Base-by-base conservation (phyloP, 352 stramenopile genomes). In the Paralagenidium karlingii region DNA sequence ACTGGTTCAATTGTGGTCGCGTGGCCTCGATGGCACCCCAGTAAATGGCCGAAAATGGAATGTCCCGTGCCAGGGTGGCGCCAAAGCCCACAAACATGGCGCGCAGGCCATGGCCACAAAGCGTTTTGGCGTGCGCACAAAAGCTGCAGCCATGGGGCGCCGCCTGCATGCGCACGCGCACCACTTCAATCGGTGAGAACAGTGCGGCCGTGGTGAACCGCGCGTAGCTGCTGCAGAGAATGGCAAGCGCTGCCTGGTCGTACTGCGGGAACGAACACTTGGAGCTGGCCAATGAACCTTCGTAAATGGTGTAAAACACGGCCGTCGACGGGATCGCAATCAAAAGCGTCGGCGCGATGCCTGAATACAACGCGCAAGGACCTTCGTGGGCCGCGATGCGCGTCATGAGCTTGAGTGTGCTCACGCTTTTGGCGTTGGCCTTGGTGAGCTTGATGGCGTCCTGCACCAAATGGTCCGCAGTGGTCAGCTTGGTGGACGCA, bases 31-130 rank as follows among this genome's bases (percentile, higher is more conserved):
- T 82, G 38, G 65, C 71, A 31, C 73, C 67, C 88, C 87, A 97
- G 53, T 98, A 98, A 31, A 97, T 68, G 2, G 77, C 84, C 5
- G 68, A 92, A 60, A 98, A 97, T 12, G 94, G 90, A n/a, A 97
- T 87, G 53, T 97, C 92, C 24, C 92, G 68, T 16, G 80, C 85
- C 8, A 98, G 61, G 15, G 86, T 97, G 16, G 91, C 79, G 5
- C 60, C 69, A 5, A 97, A 58, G 2, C 93, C 89, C 3, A 63
- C 60, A 40, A 66, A 87, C 13, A 81, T 40, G 22, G 66, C 49
- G 1, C 63, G 53, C 24, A 56, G 28, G 1, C 68, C 68, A 13
- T 63, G 68, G 10, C 55, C 45, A 12, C 69, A 55, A 3, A 66
- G 63, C 29, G 50, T 50, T 7, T 48, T 49, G 11, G 60, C 34